Evolutionary conservation across 2,329 filamentous ascomycete genomes (phyloP), one percentile per base, ranked within the genome.

Genomic region (Xylaria multiplex): DNA sequence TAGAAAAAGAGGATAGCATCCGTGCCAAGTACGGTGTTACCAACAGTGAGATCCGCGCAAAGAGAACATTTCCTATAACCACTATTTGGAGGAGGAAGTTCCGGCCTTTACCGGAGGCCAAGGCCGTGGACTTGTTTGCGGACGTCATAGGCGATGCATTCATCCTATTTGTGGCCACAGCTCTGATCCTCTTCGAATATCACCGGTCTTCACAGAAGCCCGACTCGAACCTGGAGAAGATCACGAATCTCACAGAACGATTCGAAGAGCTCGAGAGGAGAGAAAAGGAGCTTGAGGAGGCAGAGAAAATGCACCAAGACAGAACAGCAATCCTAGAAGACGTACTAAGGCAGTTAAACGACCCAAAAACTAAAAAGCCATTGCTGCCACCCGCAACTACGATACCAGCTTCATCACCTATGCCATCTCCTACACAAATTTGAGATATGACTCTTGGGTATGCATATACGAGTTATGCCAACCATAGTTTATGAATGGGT

Each of bases 41-140:
- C 11, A 75, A 78, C 60, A 54, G 76, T 63, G 72, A 76, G 71
- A 70, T 69, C 27, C 74, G 70, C 24, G 54, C 73, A 8, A 72
- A 66, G 53, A 70, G 60, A 58, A 62, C 65, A 14, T 64, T 75
- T 8, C 73, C 76, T 3, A 79, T 82, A 53, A 81, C 81, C 50
- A 90, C 83, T 70, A 79, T 90, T 11, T 90, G 88, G 88, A 84
- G 74, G 66, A 84, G 88, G 65, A 87, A 86, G 73, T 90, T 90
- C 73, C 80, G 88, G 58, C 77, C 87, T 6, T 78, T 90, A n/a
- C 87, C 88, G 9, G 88, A 90, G 73, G 81, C 77, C 16, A 90
- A 90, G 77, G 88, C 88, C 8, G 88, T 90, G 11, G 88, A 90
- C 72, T 78, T 90, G 7, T 90, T 90, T 71, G 88, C 88, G 48